These are phyloP conservation scores for Camellia oleifera DNA, from an alignment of 179 eudicot species.

Conservation along the genomic window DNA sequence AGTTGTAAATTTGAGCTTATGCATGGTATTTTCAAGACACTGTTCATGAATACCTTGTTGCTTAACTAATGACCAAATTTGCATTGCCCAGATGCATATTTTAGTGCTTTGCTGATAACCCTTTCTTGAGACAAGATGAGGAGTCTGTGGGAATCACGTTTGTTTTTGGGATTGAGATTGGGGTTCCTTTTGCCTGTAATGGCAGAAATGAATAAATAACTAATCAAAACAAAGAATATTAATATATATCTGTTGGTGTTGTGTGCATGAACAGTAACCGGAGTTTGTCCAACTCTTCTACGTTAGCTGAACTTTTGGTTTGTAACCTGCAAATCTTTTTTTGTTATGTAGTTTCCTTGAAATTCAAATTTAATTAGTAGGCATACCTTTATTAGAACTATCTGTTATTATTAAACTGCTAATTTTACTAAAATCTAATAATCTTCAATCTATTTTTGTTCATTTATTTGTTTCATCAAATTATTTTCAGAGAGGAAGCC, in stretches of 20 bases:
- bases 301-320: neutral
- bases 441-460: neutral
- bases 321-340: neutral
- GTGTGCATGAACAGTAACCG: neutral
- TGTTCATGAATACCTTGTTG: neutral
- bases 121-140: neutral
- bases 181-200: neutral
- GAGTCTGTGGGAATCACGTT: neutral
- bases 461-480: constrained; percentile 13
- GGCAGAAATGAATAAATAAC: neutral
- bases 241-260: neutral
- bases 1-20: neutral
- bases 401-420: neutral
- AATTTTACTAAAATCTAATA: neutral
- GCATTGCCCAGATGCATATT: neutral
- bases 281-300: neutral
- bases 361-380: neutral
- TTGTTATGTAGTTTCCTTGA: neutral
- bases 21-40: neutral
- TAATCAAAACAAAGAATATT: neutral
- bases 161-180: neutral
- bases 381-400: neutral
- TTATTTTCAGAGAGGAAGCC: constrained; percentile 50
- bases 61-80: neutral
- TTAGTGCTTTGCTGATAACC: neutral